Conservation (phyloP, 257 asterid genomes). For the Nemophila menziesii region DNA sequence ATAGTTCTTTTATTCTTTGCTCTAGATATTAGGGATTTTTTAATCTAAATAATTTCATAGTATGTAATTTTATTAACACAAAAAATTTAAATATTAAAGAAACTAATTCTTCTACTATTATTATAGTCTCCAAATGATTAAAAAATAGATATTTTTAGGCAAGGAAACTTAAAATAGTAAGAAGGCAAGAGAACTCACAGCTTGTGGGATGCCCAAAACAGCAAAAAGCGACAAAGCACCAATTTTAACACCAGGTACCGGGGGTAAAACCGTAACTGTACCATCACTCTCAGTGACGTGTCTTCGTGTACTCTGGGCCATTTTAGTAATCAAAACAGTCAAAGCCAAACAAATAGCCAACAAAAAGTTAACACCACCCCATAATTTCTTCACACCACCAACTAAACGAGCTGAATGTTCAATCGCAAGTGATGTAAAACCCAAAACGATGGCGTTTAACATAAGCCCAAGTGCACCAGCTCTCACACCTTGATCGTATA, state of each 20-base stretch:
- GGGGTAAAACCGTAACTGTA: neutral
- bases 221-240: constrained; percentile 3
- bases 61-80: too few species aligned
- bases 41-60: too few species aligned
- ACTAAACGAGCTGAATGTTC: neutral
- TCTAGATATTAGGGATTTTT: too few species aligned
- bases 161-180: neutral
- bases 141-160: too few species aligned
- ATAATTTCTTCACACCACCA: constrained; percentile 2
- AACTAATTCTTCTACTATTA: too few species aligned
- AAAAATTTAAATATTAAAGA: too few species aligned
- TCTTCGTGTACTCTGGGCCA: neutral
- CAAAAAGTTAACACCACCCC: constrained; percentile 8
- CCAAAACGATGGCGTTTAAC: constrained; percentile 1
- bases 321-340: constrained; percentile 2
- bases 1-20: too few species aligned
- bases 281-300: neutral
- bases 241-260: neutral
- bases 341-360: constrained; percentile 1
- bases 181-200: neutral
- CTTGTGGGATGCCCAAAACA: constrained; percentile 4
- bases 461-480: constrained; percentile 24
- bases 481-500: constrained; percentile 37
- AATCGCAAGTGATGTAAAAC: constrained; percentile 2
- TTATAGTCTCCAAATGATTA: too few species aligned